phyloP scores from a whole-genome alignment of 495 filamentous ascomycete species.

The Penicillium salamii region DNA sequence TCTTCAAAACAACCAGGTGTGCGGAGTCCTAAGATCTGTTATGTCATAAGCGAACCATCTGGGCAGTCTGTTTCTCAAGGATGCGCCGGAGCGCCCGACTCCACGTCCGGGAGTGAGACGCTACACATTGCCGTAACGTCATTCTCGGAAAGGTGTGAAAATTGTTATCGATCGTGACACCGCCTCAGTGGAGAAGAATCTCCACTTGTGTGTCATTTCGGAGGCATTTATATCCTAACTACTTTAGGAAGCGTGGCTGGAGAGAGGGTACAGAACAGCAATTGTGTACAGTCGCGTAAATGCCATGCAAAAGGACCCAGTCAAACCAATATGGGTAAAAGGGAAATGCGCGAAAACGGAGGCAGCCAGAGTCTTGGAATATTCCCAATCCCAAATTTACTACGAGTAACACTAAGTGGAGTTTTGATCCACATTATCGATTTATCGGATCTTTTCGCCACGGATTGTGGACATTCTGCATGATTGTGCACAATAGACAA shows the following conservation, averaged over 20 bases:
- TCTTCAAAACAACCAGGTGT: too few species aligned
- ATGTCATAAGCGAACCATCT: too few species aligned
- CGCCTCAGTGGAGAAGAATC: constrained; percentile 5
- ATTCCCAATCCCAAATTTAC: too few species aligned
- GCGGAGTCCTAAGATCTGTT: too few species aligned
- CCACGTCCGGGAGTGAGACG: not conserved
- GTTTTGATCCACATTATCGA: constrained; percentile 1
- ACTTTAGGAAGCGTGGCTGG: constrained; percentile 5
- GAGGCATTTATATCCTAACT: not conserved
- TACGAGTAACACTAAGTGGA: not conserved
- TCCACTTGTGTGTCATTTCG: constrained; percentile 1
- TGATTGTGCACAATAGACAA: not conserved
- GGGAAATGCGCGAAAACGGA: too few species aligned
- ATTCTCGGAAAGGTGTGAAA: not conserved
- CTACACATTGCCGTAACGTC: not conserved
- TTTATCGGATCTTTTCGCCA: not conserved
- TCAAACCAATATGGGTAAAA: not conserved
- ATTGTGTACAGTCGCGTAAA: not conserved
- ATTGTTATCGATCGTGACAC: not conserved
- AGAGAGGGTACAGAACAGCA: not conserved
- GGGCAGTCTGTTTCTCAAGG: not conserved
- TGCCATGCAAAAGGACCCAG: not conserved
- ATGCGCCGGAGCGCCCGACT: constrained; percentile 1
- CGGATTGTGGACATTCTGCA: not conserved
- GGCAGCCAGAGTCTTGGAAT: too few species aligned